phyloP scores from a whole-genome alignment of 2,329 filamentous ascomycete genomes.

The Aspergillus niger region DNA sequence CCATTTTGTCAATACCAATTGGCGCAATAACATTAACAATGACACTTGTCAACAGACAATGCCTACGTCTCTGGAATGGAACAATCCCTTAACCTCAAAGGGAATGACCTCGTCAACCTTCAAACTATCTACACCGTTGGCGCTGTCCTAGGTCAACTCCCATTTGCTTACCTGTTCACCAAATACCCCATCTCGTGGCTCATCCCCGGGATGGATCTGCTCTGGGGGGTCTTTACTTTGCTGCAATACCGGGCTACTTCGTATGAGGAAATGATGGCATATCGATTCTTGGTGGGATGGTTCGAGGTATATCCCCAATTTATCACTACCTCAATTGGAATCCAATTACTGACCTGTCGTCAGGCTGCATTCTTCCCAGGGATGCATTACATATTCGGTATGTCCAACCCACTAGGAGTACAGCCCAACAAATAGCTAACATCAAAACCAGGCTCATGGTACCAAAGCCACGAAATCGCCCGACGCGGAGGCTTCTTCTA shows the following conservation, averaged over 20 bases:
- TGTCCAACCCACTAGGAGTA: no score
- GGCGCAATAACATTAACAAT: no score
- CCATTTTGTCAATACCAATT: background rate
- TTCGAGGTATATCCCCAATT: conserved; percentile 46
- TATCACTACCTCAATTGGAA: background rate
- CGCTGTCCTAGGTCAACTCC: conserved; percentile 54
- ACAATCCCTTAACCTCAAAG: conserved; percentile 54
- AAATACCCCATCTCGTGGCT: conserved; percentile 51
- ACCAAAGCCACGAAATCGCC: conserved; percentile 51
- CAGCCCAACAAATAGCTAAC: no score
- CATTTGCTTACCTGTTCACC: conserved; percentile 56
- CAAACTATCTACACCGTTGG: conserved; percentile 57
- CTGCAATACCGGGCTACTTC: conserved; percentile 55
- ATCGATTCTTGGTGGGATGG: conserved; percentile 57
- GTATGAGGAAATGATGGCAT: conserved; percentile 55
- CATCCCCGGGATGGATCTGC: conserved; percentile 54
- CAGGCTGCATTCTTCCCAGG: conserved; percentile 43
- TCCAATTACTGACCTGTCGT: background rate
- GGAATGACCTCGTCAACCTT: conserved; percentile 58
- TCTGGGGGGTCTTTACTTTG: conserved; percentile 61
- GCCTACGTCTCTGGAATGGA: conserved; percentile 59
- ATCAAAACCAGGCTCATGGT: conserved; percentile 45
- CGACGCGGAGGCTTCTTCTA: conserved; percentile 57
- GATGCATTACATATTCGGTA: conserved; percentile 40
- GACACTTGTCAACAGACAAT: conserved; percentile 45